phyloP scores from a whole-genome alignment of 2,329 filamentous ascomycete species.

The Aspergillus sp. region DNA sequence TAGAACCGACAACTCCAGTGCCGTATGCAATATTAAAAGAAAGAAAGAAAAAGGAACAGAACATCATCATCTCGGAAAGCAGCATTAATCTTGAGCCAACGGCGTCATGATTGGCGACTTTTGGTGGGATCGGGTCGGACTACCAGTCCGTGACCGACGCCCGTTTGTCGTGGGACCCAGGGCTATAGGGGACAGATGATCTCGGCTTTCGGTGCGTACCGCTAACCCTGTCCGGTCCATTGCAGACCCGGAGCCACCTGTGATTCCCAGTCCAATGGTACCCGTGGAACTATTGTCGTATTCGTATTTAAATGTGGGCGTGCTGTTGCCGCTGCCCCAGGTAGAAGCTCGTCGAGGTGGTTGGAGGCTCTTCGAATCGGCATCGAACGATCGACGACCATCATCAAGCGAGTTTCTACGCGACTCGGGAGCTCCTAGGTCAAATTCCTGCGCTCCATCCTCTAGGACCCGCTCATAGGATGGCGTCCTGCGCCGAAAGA shows the following conservation, averaged over 20 bases:
- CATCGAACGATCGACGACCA: slow-evolving; percentile 52
- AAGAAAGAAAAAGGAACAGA: neutral
- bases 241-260: slow-evolving; percentile 28
- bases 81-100: slow-evolving; percentile 26
- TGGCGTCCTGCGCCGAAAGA: slow-evolving; percentile 28
- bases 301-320: slow-evolving; percentile 29
- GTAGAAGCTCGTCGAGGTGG: slow-evolving; percentile 40
- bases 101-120: slow-evolving; percentile 31
- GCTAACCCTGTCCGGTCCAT: slow-evolving; percentile 64
- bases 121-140: slow-evolving; percentile 39
- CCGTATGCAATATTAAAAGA: slow-evolving; percentile 14
- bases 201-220: slow-evolving; percentile 76
- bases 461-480: slow-evolving; percentile 80
- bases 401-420: slow-evolving; percentile 48
- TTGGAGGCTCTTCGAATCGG: slow-evolving; percentile 45
- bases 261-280: slow-evolving; percentile 30
- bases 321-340: slow-evolving; percentile 23
- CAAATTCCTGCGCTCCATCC: slow-evolving; percentile 67
- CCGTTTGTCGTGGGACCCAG: slow-evolving; percentile 42
- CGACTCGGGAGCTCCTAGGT: slow-evolving; percentile 60
- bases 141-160: slow-evolving; percentile 37
- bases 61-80: slow-evolving; percentile 10
- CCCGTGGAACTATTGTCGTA: slow-evolving; percentile 35
- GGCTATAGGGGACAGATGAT: slow-evolving; percentile 57
- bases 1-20: slow-evolving; percentile 15